These are phyloP conservation scores for Colletotrichum sp. DNA, from an alignment of 2,329 filamentous ascomycete genomes.

Conservation along the genomic window DNA sequence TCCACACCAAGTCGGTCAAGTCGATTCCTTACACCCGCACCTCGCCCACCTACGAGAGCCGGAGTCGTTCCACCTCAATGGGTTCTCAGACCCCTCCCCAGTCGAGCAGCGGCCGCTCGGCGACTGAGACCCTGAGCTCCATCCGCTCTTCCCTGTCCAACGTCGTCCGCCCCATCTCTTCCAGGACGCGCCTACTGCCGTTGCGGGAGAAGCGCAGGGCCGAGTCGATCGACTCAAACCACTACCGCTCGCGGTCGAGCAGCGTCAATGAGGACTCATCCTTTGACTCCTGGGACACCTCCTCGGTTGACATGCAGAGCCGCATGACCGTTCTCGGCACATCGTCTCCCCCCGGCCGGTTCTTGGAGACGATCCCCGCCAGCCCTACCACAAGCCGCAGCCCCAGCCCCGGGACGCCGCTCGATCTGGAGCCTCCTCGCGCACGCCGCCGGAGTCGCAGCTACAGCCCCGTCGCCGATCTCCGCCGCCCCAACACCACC, in stretches of 20 bases:
- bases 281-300: constrained; percentile 80
- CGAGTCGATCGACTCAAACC: constrained; percentile 53
- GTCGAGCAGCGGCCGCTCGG: constrained; percentile 50
- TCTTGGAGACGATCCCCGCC: constrained; percentile 75
- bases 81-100: constrained; percentile 47
- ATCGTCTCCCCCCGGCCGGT: constrained; percentile 51
- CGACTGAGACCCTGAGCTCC: constrained; percentile 51
- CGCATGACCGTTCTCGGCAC: constrained; percentile 62
- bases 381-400: constrained; percentile 69
- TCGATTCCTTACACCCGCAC: constrained; percentile 58
- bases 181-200: constrained; percentile 59
- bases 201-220: constrained; percentile 46
- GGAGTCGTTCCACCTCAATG: constrained; percentile 32
- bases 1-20: constrained; percentile 59
- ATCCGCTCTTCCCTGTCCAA: constrained; percentile 54
- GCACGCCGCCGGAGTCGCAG: constrained; percentile 53
- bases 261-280: constrained; percentile 58
- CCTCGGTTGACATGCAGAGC: constrained; percentile 66
- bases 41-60: constrained; percentile 26
- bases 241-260: constrained; percentile 36
- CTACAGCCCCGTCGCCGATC: constrained; percentile 58
- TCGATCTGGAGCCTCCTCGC: constrained; percentile 61
- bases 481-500: constrained; percentile 18
- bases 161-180: constrained; percentile 59
- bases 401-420: constrained; percentile 64